Evolutionary conservation across 2,329 filamentous ascomycete genomes (phyloP), one percentile per base, ranked within the genome.

Genomic region (Alternaria arborescens): DNA sequence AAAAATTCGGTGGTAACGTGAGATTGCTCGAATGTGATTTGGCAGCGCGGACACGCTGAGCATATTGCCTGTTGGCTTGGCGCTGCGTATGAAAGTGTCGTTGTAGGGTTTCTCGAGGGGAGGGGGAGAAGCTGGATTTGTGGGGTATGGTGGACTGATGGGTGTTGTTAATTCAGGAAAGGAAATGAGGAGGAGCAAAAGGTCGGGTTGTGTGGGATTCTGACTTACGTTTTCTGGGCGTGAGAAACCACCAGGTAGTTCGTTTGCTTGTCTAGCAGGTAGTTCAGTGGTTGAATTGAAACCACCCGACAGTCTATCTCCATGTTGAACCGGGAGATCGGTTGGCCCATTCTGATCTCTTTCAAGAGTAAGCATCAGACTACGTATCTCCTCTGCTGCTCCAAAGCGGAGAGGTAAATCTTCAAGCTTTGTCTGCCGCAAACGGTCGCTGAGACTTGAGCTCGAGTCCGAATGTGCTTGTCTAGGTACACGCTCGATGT

Each of bases 381-480:
- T 40, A 1, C 53, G 58, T 16, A 60, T 60, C 20, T 56, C 53
- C 40, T 30, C 24, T 3, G 53, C 58, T 24, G 53, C 47, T 26
- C 44, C 47, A 7, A 26, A 46, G 16, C 22, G 53, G 12, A 60
- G 34, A 46, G 40, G 46, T 8, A 60, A 5, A 28, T 57, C 53
- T 51, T 57, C 53, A 11, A 52, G 46, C 20, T 18, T 40, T 7
- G 53, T 60, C 11, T 36, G 10, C 28, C 43, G 43, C 0, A 59
- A 34, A 11, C 56, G 56, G 20, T 55, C 56, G 8, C 22, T 24
- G 20, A 59, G 56, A 44, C 42, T 59, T 11, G 56, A 55, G 4
- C 51, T 30, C 2, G 56, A 59, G 2, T 43, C 36, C 6, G 56
- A 55, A 1, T 38, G 46, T 3, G 32, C 12, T 38, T 50, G 18